Evolutionary conservation across 768 basidiomycete genomes (phyloP).

Genomic region (Hypholoma sublateritium): DNA sequence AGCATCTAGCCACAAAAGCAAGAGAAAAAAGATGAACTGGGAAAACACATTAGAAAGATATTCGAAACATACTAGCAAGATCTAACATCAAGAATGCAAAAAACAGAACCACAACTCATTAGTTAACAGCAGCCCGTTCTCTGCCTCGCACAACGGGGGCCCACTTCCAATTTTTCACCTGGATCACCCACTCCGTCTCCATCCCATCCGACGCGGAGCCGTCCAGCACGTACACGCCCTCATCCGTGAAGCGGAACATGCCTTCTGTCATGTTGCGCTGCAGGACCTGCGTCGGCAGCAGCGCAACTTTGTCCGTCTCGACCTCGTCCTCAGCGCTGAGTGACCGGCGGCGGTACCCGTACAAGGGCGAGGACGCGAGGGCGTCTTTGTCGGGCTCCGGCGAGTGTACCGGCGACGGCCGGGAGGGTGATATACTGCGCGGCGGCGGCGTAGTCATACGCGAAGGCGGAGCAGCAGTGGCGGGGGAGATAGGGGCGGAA

Average conservation of each 20-base stretch:
- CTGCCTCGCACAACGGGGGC: conserved; percentile 14
- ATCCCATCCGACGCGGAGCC: conserved; percentile 22
- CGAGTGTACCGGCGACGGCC: conserved; percentile 20
- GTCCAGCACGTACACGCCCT: conserved; percentile 36
- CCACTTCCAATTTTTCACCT: conserved; percentile 43
- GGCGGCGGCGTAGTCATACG: conserved; percentile 6
- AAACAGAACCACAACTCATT: neutral
- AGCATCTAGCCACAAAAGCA: no score
- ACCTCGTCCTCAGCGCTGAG: conserved; percentile 1
- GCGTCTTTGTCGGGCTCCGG: conserved; percentile 15
- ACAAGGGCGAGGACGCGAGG: conserved; percentile 6
- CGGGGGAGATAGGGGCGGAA: neutral
- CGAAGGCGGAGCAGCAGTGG: neutral
- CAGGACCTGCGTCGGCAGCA: conserved; percentile 31
- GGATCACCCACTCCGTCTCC: conserved; percentile 40
- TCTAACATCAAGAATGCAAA: neutral
- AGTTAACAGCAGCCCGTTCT: neutral
- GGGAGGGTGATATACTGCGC: conserved; percentile 10
- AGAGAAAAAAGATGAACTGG: no score
- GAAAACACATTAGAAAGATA: no score
- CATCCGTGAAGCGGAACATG: conserved; percentile 38
- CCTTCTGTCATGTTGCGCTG: conserved; percentile 33
- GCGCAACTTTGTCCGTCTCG: neutral
- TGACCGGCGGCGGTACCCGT: neutral
- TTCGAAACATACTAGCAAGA: no score